phyloP scores from a whole-genome alignment of 2,329 filamentous ascomycete genomes.

The Nigrospora oryzae region DNA sequence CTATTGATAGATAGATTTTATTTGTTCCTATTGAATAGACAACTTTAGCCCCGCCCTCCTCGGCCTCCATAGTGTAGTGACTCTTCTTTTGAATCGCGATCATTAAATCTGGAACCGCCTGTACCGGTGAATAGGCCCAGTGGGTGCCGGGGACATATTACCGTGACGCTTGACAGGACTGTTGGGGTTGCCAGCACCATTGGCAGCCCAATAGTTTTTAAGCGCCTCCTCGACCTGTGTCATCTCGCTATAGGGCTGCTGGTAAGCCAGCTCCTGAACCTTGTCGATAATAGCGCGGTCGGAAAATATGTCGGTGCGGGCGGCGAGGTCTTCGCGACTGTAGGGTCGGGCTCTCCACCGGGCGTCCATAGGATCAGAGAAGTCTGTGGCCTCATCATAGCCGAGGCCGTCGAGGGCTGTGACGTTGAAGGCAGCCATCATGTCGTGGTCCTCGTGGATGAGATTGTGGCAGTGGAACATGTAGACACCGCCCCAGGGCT shows the following conservation, averaged over 20 bases:
- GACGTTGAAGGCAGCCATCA: constrained; percentile 39
- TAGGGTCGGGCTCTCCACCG: constrained; percentile 24
- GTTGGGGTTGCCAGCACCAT: constrained; percentile 10
- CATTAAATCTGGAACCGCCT: neutral
- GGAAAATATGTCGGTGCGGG: constrained; percentile 13
- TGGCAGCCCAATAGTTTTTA: constrained; percentile 19
- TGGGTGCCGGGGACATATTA: neutral
- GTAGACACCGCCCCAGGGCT: constrained; percentile 43
- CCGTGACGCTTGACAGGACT: constrained; percentile 1
- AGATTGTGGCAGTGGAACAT: constrained; percentile 41
- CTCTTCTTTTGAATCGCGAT: too few relatives aligned
- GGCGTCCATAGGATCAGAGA: constrained; percentile 27
- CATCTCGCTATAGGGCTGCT: constrained; percentile 24
- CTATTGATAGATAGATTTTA: too few relatives aligned
- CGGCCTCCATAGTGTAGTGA: too few relatives aligned
- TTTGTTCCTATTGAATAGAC: too few relatives aligned
- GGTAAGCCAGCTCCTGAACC: constrained; percentile 20
- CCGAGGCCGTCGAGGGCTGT: constrained; percentile 24
- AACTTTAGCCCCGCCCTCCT: too few relatives aligned
- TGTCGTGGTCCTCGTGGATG: constrained; percentile 34
- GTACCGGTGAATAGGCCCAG: neutral
- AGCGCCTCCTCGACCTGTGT: constrained; percentile 19
- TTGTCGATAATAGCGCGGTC: constrained; percentile 16
- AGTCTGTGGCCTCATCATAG: constrained; percentile 26
- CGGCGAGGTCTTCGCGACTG: constrained; percentile 12